Evolutionary conservation across 805 yeast species (phyloP).

Genomic region (Wickerhamiella domercqiae): DNA sequence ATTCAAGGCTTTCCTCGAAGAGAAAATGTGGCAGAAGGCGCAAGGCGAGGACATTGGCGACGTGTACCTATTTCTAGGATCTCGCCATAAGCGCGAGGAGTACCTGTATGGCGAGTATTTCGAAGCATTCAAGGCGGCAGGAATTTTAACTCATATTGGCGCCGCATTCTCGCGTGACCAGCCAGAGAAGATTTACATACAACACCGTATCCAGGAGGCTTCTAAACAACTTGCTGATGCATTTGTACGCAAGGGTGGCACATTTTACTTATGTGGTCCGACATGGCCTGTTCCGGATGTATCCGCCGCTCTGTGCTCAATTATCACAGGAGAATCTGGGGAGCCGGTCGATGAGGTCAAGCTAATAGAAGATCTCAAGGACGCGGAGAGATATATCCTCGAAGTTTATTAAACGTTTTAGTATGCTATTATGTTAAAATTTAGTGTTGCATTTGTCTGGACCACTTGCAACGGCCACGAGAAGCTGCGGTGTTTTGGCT

Average conservation of each 20-base stretch:
- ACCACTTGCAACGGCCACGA: too few species aligned
- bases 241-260: slow-evolving; percentile 62
- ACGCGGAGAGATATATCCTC: slow-evolving; percentile 74
- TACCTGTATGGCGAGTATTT: slow-evolving; percentile 91
- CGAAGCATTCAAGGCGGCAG: slow-evolving; percentile 92
- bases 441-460: too few species aligned
- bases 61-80: slow-evolving; percentile 74
- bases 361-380: slow-evolving; percentile 87
- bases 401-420: slow-evolving; percentile 75
- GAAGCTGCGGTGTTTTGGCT: too few species aligned
- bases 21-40: slow-evolving; percentile 80
- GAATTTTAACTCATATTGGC: slow-evolving; percentile 83
- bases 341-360: slow-evolving; percentile 54
- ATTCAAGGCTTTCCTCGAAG: slow-evolving; percentile 93
- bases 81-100: slow-evolving; percentile 91
- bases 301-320: slow-evolving; percentile 75
- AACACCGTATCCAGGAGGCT: slow-evolving; percentile 75
- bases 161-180: slow-evolving; percentile 98
- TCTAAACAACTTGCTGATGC: slow-evolving; percentile 62
- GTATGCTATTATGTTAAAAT: too few species aligned
- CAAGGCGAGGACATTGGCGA: slow-evolving; percentile 86
- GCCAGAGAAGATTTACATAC: slow-evolving; percentile 85
- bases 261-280: slow-evolving; percentile 95
- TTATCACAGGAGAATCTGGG: slow-evolving; percentile 65
- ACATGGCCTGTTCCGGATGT: slow-evolving; percentile 99